Conservation (phyloP, 352 stramenopile species). For the Phytopythium mirpurense region DNA sequence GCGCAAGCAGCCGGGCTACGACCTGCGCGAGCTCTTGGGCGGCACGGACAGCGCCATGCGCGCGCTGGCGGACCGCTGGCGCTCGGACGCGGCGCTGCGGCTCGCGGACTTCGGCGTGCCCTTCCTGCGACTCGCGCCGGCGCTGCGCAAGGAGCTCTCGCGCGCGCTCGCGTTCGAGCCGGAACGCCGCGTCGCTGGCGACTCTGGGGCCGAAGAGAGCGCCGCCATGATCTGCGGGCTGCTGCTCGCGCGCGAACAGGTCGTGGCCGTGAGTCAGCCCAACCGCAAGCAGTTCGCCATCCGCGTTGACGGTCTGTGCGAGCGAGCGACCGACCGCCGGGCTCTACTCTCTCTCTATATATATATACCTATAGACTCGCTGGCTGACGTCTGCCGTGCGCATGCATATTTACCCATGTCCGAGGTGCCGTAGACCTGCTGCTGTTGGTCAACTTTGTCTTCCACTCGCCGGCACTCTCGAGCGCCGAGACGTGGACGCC, state of each 20-base stretch:
- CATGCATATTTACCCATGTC: too few species aligned
- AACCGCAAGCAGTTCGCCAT: conserved; percentile 62
- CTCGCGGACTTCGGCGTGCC: conserved; percentile 41
- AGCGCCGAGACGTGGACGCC: conserved; percentile 72
- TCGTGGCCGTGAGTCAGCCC: conserved; percentile 54
- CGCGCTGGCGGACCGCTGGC: conserved; percentile 40
- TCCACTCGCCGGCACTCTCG: conserved; percentile 51
- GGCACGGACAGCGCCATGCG: conserved; percentile 51
- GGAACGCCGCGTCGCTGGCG: background rate
- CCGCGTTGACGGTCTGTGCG: conserved; percentile 50
- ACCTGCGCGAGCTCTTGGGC: conserved; percentile 62
- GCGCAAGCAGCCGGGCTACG: conserved; percentile 50
- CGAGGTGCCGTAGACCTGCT: conserved; percentile 54
- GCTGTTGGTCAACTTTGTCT: conserved; percentile 70
- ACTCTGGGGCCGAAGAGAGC: conserved; percentile 6
- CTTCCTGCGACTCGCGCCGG: conserved; percentile 41
- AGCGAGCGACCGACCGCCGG: background rate
- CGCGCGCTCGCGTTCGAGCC: conserved; percentile 43
- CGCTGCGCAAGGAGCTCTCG: conserved; percentile 34
- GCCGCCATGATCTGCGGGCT: conserved; percentile 57
- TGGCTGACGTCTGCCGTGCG: too few species aligned
- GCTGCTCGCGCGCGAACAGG: conserved; percentile 34
- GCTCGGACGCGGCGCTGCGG: conserved; percentile 22
- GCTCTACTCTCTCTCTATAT: too few species aligned
- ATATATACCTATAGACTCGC: too few species aligned